Base-by-base conservation (phyloP, 306 rosid species). In the Betula pendula region DNA sequence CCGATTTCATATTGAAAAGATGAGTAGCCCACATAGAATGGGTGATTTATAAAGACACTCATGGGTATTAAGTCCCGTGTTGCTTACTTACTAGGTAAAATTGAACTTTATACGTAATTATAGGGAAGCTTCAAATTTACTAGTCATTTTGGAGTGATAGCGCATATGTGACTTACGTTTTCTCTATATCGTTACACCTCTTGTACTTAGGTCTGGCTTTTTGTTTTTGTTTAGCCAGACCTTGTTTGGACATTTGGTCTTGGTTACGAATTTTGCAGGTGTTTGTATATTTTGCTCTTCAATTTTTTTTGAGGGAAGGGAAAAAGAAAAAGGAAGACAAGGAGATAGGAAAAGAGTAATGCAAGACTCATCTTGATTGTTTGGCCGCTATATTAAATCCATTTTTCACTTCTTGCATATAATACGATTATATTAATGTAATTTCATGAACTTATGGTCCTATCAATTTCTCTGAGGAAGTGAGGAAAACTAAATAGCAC, bases 211-310 rank as follows among this genome's bases (percentile, higher is more conserved):
- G 83, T 84, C 76, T 19, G 85, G 81, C 84, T 31, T 85, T 82
- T 85, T 79, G 86, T 82, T 87, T 79, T 80, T 73, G 44, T 56
- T 73, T 73, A 77, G 92, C 87, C 82, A 20, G 76, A 50, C 87
- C 90, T 43, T 45, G 55, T 85, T 59, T 59, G 25, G 58, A 3
- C 20, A 19, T 31, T 15, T 62, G 43, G 24, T 25, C 19, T 69
- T 69, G 10, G 13, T 44, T 42, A 25, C 6, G 10, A 19, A 11
- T 17, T 66, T 66, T 66, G 44, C 16, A 29, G 29, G 75, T 24
- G 13, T 11, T 56, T 56, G 35, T 48, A 29, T 49, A 49, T 71
- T 43, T 11, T 25, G 35, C 19, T 69, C 43, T 31, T 33, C 68
- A 14, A 62, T 62, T 16, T 6, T 62, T 27, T 5, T 15, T n/a